Conservation (phyloP, 345 rosid species). For the Balakata baccata region DNA sequence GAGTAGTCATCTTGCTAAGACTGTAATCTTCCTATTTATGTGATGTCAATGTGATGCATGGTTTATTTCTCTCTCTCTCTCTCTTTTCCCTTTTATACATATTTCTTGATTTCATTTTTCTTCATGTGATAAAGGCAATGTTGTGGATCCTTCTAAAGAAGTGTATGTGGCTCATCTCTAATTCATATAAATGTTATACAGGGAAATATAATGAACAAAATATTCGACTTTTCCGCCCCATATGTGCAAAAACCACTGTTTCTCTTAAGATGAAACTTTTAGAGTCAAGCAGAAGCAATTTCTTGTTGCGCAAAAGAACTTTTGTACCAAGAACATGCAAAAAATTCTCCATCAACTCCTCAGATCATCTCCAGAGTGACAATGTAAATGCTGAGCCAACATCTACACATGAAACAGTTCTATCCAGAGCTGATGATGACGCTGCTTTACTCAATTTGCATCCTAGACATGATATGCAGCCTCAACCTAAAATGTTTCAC, state of each 20-base stretch:
- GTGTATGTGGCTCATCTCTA: conserved; percentile 4
- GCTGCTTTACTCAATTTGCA: conserved; percentile 19
- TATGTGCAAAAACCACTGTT: conserved; percentile 19
- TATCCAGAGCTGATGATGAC: conserved; percentile 33
- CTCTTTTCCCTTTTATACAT: neutral
- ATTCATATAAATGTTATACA: conserved; percentile 18
- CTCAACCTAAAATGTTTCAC: conserved; percentile 50
- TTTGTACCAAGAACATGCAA: conserved; percentile 21
- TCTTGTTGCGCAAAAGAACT: conserved; percentile 26
- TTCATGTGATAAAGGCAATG: neutral
- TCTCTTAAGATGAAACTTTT: conserved; percentile 27
- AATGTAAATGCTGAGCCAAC: conserved; percentile 34
- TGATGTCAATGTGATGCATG: neutral
- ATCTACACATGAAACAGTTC: conserved; percentile 31
- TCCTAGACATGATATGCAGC: conserved; percentile 26
- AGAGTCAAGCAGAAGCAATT: conserved; percentile 25
- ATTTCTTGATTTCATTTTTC: neutral
- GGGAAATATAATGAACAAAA: conserved; percentile 27
- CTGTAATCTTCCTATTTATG: neutral
- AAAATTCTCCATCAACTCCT: conserved; percentile 33
- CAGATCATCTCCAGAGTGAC: conserved; percentile 46
- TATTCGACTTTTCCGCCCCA: conserved; percentile 19
- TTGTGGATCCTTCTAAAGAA: neutral
- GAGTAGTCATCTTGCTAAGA: neutral
- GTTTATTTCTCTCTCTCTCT: neutral